Percentiles rank a stretch among this genome's conserved stretches.
Conservation (phyloP, 1,139 yeast genomes). For the Spathaspora sp. region DNA sequence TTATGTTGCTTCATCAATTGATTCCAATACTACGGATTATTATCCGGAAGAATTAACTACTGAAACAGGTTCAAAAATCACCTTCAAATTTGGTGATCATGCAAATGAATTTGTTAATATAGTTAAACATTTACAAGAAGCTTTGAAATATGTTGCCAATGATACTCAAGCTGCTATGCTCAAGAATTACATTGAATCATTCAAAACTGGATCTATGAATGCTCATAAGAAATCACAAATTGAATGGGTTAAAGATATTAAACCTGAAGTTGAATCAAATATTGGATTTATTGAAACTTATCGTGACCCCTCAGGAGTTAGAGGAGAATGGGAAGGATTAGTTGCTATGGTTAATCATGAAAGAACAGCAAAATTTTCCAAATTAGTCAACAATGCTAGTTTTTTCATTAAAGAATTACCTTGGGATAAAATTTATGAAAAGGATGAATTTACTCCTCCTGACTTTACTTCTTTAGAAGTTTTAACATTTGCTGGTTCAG, state of each 20-base stretch:
- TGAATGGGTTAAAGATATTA: conserved; percentile 83
- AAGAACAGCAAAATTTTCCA: conserved; percentile 75
- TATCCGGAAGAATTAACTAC: conserved; percentile 33
- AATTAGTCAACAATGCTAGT: conserved; percentile 66
- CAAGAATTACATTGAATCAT: conserved; percentile 63
- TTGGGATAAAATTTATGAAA: conserved; percentile 74
- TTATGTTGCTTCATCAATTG: conserved; percentile 59
- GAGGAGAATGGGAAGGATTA: conserved; percentile 93
- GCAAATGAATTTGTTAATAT: conserved; percentile 59
- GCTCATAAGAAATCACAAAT: conserved; percentile 85
- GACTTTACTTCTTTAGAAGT: conserved; percentile 90
- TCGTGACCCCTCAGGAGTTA: conserved; percentile 87
- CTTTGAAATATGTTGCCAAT: conserved; percentile 66
- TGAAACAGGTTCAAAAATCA: conserved; percentile 34
- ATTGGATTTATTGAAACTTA: conserved; percentile 91
- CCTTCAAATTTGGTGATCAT: conserved; percentile 79
- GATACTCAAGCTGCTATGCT: conserved; percentile 69
- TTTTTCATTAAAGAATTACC: conserved; percentile 67
- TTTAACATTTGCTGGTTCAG: conserved; percentile 84
- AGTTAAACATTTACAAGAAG: conserved; percentile 54
- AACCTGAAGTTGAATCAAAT: conserved; percentile 82
- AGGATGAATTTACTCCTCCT: conserved; percentile 85
- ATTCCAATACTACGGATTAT: conserved; percentile 41
- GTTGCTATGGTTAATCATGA: conserved; percentile 92
- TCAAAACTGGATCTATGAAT: conserved; percentile 78